Percentiles rank a stretch among this genome's conserved stretches.
These are phyloP conservation scores for Furcasterigmium sp. DNA, from an alignment of 2,329 filamentous ascomycete species.

Conservation along the genomic window DNA sequence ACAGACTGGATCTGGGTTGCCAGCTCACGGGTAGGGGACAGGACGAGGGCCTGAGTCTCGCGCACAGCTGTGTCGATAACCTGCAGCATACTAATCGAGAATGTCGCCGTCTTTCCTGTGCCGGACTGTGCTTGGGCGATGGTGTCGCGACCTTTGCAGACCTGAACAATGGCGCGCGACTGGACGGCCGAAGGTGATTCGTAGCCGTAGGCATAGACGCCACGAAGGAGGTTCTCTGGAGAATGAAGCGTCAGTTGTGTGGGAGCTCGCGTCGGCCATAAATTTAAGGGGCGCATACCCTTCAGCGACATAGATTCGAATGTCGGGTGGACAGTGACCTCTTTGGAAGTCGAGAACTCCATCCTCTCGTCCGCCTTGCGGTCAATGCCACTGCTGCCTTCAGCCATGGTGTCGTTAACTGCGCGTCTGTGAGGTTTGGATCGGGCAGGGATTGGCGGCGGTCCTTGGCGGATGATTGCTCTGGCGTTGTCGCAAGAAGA, in stretches of 20 bases:
- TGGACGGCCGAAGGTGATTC: slow-evolving; percentile 97
- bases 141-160: slow-evolving; percentile 98
- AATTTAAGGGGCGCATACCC: slow-evolving; percentile 35
- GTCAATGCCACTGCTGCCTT: slow-evolving; percentile 68
- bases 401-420: slow-evolving; percentile 66
- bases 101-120: slow-evolving; percentile 94
- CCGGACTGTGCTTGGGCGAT: slow-evolving; percentile 97
- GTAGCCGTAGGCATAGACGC: slow-evolving; percentile 97
- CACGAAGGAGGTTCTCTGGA: slow-evolving; percentile 84
- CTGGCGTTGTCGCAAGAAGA: not conserved
- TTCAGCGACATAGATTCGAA: slow-evolving; percentile 97
- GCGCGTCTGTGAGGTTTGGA: too few species aligned
- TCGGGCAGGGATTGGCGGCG: too few species aligned
- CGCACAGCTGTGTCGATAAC: slow-evolving; percentile 91
- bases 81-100: slow-evolving; percentile 93
- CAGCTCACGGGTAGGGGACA: slow-evolving; percentile 93
- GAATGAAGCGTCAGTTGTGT: slow-evolving; percentile 1
- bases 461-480: too few species aligned
- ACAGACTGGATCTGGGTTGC: slow-evolving; percentile 98
- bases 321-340: slow-evolving; percentile 90
- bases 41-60: slow-evolving; percentile 89
- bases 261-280: not conserved
- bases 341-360: slow-evolving; percentile 97
- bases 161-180: slow-evolving; percentile 95
- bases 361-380: slow-evolving; percentile 92